Evolutionary conservation across 1,284 basidiomycete species (phyloP).

Genomic region (Athelia psychrophila): DNA sequence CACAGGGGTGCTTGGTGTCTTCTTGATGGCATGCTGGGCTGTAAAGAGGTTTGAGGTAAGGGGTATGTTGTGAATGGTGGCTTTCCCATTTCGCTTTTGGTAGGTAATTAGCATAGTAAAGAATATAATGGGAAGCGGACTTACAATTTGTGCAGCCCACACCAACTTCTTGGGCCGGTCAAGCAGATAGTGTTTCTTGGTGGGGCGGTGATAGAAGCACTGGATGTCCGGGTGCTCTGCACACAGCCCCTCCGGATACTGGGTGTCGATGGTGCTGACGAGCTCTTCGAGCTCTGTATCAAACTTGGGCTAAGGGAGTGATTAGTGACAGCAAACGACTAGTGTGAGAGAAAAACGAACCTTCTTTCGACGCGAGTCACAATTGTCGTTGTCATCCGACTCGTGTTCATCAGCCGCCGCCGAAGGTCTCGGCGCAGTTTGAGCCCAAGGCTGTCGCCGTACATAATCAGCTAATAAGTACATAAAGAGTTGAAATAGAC

Average conservation of each 20-base stretch:
- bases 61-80: neutral
- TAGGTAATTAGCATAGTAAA: neutral
- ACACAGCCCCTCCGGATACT: neutral
- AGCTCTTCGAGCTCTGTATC: neutral
- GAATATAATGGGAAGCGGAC: neutral
- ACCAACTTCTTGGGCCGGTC: neutral
- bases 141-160: neutral
- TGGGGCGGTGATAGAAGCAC: neutral
- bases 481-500: too few species aligned
- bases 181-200: neutral
- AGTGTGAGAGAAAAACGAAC: too few species aligned
- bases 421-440: neutral
- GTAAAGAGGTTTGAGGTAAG: neutral
- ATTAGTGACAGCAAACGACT: too few species aligned
- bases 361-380: neutral
- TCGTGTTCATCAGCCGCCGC: neutral
- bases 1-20: neutral
- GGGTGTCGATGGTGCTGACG: neutral
- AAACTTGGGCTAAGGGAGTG: neutral
- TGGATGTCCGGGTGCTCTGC: neutral
- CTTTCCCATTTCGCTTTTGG: neutral
- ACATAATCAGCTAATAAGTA: too few species aligned
- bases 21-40: neutral
- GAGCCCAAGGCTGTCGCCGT: neutral
- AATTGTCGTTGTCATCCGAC: neutral